Conservation (phyloP, 495 filamentous ascomycete genomes). For the Apodospora peruviana region DNA sequence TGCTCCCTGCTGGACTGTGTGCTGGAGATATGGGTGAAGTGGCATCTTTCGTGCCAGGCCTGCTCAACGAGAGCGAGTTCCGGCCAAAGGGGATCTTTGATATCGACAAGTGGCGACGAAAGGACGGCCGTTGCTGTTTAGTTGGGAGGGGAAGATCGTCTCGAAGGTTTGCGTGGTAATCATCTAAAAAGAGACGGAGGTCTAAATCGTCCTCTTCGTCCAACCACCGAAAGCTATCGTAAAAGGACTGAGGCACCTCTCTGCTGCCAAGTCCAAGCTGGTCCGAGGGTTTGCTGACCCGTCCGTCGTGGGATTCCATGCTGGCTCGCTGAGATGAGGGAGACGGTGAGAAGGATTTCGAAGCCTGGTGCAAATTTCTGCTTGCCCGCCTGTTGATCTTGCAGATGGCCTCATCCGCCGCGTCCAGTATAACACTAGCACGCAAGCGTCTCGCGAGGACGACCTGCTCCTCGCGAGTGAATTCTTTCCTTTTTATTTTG, state of each 20-base stretch:
- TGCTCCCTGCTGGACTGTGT: constrained; percentile 23
- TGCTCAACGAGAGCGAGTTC: constrained; percentile 36
- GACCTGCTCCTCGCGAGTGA: constrained; percentile 67
- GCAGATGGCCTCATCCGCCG: constrained; percentile 62
- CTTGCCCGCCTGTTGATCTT: constrained; percentile 40
- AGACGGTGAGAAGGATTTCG: constrained; percentile 20
- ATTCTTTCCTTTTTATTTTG: constrained; percentile 47
- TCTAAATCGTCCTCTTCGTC: constrained; percentile 75
- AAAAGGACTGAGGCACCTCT: constrained; percentile 38
- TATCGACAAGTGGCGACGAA: constrained; percentile 49
- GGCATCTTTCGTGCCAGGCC: constrained; percentile 37
- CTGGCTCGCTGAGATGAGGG: constrained; percentile 23
- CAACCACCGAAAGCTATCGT: constrained; percentile 72
- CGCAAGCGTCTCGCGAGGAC: constrained; percentile 51
- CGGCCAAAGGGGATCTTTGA: constrained; percentile 51
- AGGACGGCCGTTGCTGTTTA: constrained; percentile 39
- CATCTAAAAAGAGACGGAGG: constrained; percentile 54
- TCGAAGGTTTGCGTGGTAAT: constrained; percentile 46
- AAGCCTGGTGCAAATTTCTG: constrained; percentile 26
- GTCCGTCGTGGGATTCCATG: constrained; percentile 29
- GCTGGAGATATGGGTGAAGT: constrained; percentile 26
- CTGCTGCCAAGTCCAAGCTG: constrained; percentile 40
- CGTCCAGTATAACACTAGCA: constrained; percentile 60
- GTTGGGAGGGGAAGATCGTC: constrained; percentile 33
- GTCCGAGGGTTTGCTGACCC: constrained; percentile 25